Evolutionary conservation across 495 filamentous ascomycete genomes (phyloP).

Genomic region (Neurospora terricola): DNA sequence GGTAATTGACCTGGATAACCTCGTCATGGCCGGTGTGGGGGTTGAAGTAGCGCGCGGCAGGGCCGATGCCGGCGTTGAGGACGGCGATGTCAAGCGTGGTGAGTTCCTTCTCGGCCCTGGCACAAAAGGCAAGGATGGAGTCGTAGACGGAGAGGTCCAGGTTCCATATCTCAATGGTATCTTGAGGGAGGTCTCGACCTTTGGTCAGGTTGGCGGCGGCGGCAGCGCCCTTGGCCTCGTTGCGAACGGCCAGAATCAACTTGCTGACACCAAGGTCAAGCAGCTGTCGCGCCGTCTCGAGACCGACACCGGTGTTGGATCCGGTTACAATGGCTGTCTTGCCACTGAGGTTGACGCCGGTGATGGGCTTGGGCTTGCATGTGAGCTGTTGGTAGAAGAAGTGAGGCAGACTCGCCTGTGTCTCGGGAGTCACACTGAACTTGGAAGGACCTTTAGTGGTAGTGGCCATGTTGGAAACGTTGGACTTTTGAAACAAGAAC

Average conservation of each 20-base stretch:
- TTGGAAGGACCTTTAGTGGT: background rate
- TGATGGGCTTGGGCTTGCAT: background rate
- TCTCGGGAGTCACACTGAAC: background rate
- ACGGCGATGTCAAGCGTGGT: constrained; percentile 35
- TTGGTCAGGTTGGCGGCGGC: background rate
- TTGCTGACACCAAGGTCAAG: constrained; percentile 6
- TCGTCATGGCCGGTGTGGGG: constrained; percentile 28
- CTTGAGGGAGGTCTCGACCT: background rate
- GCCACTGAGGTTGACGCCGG: background rate
- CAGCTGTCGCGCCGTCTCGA: constrained; percentile 34
- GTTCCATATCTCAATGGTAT: constrained; percentile 38
- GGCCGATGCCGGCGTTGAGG: constrained; percentile 37
- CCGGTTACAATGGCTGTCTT: constrained; percentile 46
- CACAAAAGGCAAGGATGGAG: constrained; percentile 29
- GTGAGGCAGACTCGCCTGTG: background rate
- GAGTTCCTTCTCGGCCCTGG: constrained; percentile 21
- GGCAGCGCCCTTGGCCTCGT: constrained; percentile 7
- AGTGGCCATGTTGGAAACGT: background rate
- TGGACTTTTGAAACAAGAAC: background rate
- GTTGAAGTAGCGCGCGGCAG: constrained; percentile 8
- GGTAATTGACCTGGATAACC: constrained; percentile 42
- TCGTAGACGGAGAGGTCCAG: constrained; percentile 42
- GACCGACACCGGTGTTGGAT: constrained; percentile 40
- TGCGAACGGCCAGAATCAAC: constrained; percentile 10
- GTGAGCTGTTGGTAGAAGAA: background rate